Percentiles rank a stretch among this genome's conserved stretches.
Evolutionary conservation across 306 rosid genomes (phyloP).

Genomic region (Medicago ruthenica): DNA sequence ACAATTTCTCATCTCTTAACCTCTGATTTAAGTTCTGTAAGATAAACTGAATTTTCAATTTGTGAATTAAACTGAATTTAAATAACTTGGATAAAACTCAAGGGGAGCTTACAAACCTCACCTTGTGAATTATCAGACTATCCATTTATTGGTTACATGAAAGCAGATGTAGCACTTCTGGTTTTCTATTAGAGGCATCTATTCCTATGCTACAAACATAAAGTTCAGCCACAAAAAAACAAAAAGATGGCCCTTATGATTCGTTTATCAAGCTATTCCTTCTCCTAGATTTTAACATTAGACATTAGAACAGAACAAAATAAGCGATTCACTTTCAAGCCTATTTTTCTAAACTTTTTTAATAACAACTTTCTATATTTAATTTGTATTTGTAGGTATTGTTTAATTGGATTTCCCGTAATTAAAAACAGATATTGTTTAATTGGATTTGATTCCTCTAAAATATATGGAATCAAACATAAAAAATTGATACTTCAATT

Average conservation of each 20-base stretch:
- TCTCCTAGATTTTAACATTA: constrained; percentile 5
- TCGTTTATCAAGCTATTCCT: constrained; percentile 4
- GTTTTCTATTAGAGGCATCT: constrained; percentile 32
- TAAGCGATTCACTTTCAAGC: background rate
- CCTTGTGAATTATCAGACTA: no score
- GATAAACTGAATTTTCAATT: no score
- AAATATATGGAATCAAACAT: background rate
- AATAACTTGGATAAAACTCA: no score
- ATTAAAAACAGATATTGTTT: no score
- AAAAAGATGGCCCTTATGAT: constrained; percentile 6
- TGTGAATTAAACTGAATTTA: no score
- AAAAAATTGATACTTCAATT: background rate
- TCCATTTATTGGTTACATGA: background rate
- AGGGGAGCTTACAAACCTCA: no score
- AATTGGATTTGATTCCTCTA: background rate
- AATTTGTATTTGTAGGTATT: background rate
- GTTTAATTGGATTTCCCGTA: background rate
- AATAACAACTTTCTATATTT: background rate
- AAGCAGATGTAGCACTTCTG: constrained; percentile 21
- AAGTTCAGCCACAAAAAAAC: constrained; percentile 24
- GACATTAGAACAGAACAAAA: background rate
- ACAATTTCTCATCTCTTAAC: no score
- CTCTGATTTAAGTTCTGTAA: no score
- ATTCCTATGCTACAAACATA: constrained; percentile 29
- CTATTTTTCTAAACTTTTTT: background rate